Percentiles rank a stretch among this genome's conserved stretches.
Conservation (phyloP, 306 rosid genomes). For the Vicia sativa region DNA sequence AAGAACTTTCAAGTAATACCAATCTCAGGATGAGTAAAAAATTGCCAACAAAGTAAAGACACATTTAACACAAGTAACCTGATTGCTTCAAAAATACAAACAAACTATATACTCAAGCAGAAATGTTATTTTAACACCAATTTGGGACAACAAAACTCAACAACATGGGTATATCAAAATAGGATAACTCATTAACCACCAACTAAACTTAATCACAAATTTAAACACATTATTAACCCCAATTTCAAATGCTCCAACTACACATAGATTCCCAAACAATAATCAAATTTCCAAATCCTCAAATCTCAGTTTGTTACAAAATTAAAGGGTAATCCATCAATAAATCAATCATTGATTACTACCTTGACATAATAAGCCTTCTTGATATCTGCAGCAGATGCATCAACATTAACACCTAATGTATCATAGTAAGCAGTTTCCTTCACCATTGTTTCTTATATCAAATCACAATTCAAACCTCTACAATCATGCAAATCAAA, state of each 20-base stretch:
- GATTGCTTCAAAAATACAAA: conserved; percentile 2
- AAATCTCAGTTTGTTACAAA: too few species aligned
- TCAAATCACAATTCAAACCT: conserved; percentile 42
- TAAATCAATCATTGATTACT: background rate
- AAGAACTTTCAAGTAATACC: background rate
- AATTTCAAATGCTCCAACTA: too few species aligned
- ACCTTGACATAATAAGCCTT: conserved; percentile 95
- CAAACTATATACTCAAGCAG: background rate
- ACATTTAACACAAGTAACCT: conserved; percentile 1
- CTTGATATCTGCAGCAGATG: conserved; percentile 77
- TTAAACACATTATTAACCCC: background rate
- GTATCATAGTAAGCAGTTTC: conserved; percentile 76
- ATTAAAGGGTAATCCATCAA: conserved; percentile 2
- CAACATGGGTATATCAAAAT: background rate
- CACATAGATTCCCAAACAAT: too few species aligned
- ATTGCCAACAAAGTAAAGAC: conserved; percentile 4
- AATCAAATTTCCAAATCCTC: too few species aligned
- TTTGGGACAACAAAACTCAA: background rate
- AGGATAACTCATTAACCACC: background rate
- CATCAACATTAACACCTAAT: conserved; percentile 72
- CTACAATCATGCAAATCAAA: conserved; percentile 33
- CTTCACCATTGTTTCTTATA: conserved; percentile 65
- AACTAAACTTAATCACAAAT: background rate
- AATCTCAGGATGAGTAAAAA: conserved; percentile 7
- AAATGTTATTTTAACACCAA: background rate